Evolutionary conservation across 2,329 filamentous ascomycete species (phyloP), one percentile per base, ranked within the genome.

Genomic region (Clarireedia hainanense): DNA sequence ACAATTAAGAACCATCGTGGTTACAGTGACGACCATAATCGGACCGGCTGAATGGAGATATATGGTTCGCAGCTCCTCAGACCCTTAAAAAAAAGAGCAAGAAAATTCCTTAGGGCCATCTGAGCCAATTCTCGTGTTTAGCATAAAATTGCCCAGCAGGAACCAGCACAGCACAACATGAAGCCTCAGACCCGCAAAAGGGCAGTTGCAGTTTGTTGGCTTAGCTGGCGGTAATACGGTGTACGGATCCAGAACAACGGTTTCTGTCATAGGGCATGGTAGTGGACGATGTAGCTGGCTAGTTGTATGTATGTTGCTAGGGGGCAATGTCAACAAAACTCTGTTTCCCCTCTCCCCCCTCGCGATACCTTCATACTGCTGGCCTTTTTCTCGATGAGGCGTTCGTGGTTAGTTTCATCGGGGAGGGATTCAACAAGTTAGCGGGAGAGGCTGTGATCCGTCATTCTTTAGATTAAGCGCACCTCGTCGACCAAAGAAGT

Each of bases 191-290:
- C 37, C 47, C 37, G 26, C 37, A 55, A 36, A 43, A 37, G 52
- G 47, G 42, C 30, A 34, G 26, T n/a, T 50, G 52, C 52, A 50
- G 46, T 7, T 50, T n/a, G 15, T 17, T 50, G 52, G 47, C 52
- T 55, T 45, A 37, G 52, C 37, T 55, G 52, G 52, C 15, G 52
- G 46, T 42, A 39, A 43, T 55, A 50, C 46, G 46, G 52, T 43
- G 37, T 26, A 27, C 10, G 39, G 39, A 53, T 34, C 30, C n/a
- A 48, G 27, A 40, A 23, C 34, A 30, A 53, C n/a, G 51, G 51
- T 49, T 20, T 49, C 17, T 15, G 17, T 49, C 47, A 37, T 17
- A 34, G 14, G 10, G 30, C 30, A 34, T 3, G 10, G 30, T 34
- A 34, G 10, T 34, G 30, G 30, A 12, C 10, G 30, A 34, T 34